Conservation (phyloP, 2,329 filamentous ascomycete species). For the Sporothrix brunneoviolacea region DNA sequence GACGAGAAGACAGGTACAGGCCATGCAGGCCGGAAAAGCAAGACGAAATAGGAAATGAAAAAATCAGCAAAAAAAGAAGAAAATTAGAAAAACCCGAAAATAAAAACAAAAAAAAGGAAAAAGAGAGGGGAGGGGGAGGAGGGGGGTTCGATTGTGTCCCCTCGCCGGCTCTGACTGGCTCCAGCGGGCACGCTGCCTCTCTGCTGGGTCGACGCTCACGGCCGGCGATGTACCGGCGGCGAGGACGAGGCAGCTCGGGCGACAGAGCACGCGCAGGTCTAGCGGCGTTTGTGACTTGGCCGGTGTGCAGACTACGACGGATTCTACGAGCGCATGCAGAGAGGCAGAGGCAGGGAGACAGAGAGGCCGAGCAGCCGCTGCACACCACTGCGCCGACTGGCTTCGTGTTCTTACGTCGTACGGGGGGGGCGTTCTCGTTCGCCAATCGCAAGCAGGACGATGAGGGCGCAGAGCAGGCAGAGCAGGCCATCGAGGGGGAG, state of each 20-base stretch:
- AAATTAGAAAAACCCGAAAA: background rate
- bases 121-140: background rate
- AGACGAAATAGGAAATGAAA: background rate
- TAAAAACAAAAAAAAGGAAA: background rate
- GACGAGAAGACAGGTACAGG: background rate
- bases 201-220: conserved; percentile 1
- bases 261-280: conserved; percentile 3
- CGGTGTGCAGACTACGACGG: too few relatives aligned
- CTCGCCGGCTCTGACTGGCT: conserved; percentile 1
- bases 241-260: conserved; percentile 1
- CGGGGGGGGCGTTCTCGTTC: too few relatives aligned
- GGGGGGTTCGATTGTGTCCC: background rate
- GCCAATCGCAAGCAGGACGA: too few relatives aligned
- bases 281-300: too few relatives aligned
- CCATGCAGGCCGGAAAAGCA: background rate
- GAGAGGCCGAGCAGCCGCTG: too few relatives aligned
- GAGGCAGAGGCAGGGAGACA: too few relatives aligned
- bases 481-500: too few relatives aligned
- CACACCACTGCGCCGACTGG: too few relatives aligned
- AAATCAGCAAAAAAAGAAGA: background rate
- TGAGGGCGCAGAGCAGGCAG: too few relatives aligned
- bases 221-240: conserved; percentile 3
- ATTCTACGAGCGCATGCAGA: too few relatives aligned
- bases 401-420: too few relatives aligned
- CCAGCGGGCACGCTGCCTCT: background rate